Conservation (phyloP, 192 early-diverging fungal species). For the Chytriomyces confervae region DNA sequence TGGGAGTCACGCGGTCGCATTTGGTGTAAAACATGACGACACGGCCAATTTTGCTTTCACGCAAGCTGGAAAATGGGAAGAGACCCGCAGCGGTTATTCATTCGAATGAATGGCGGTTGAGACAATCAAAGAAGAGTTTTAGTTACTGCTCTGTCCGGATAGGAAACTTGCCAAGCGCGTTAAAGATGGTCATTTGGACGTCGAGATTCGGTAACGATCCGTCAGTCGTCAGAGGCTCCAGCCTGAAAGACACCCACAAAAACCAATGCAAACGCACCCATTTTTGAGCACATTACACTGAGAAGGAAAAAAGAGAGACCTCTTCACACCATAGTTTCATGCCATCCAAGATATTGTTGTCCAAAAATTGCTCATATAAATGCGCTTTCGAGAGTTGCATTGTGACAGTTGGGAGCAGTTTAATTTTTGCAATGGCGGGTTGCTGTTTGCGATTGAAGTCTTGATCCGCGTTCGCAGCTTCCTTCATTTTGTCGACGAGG, state of each 20-base stretch:
- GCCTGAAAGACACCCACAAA: slow-evolving; percentile 43
- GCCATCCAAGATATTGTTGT: slow-evolving; percentile 83
- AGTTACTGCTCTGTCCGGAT: slow-evolving; percentile 20
- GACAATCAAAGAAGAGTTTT: neutral
- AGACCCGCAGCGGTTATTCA: slow-evolving; percentile 43
- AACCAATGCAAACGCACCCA: neutral
- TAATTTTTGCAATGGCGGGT: slow-evolving; percentile 74
- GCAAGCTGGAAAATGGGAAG: slow-evolving; percentile 75
- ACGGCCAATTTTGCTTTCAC: slow-evolving; percentile 81
- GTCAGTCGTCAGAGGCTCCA: slow-evolving; percentile 84
- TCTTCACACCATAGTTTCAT: slow-evolving; percentile 72
- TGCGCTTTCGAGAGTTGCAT: slow-evolving; percentile 54
- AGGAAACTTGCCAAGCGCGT: slow-evolving; percentile 67
- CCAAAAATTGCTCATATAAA: slow-evolving; percentile 75
- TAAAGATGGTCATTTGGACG: slow-evolving; percentile 81
- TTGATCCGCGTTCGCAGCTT: slow-evolving; percentile 68
- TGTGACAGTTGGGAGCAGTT: slow-evolving; percentile 63
- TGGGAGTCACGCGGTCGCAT: slow-evolving; percentile 74
- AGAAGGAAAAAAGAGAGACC: neutral
- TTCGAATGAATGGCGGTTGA: neutral
- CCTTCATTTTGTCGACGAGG: slow-evolving; percentile 58
- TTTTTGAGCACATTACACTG: neutral
- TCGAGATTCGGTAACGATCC: slow-evolving; percentile 88
- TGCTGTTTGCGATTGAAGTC: slow-evolving; percentile 64
- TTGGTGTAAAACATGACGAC: slow-evolving; percentile 91